phyloP scores from a whole-genome alignment of 2,329 filamentous ascomycete species.

The Sporothrix luriei region DNA sequence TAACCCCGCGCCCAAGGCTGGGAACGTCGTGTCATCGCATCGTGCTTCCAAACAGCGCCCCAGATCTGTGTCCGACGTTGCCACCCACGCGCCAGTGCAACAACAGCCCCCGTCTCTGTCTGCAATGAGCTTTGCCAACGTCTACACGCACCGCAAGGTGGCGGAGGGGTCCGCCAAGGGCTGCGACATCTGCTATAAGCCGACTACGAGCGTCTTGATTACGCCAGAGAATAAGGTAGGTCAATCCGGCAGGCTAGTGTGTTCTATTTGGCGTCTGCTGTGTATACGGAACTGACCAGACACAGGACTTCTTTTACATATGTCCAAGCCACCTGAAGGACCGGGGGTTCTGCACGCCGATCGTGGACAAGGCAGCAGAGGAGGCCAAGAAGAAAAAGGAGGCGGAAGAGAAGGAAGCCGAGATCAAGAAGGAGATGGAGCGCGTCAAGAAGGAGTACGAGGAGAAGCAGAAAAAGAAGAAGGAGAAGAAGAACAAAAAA shows the following conservation, averaged over 20 bases:
- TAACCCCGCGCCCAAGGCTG: slow-evolving; percentile 15
- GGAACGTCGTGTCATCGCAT: background rate
- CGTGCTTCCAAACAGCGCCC: background rate
- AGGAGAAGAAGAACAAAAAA: slow-evolving; percentile 66
- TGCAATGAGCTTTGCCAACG: slow-evolving; percentile 67
- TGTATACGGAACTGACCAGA: background rate
- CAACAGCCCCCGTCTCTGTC: background rate
- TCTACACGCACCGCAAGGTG: slow-evolving; percentile 83
- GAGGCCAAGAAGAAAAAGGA: slow-evolving; percentile 68
- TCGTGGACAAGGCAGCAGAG: slow-evolving; percentile 67
- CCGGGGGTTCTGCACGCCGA: slow-evolving; percentile 74
- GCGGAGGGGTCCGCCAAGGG: slow-evolving; percentile 80
- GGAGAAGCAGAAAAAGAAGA: slow-evolving; percentile 68
- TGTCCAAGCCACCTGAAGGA: slow-evolving; percentile 84
- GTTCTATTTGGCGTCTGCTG: too few relatives aligned
- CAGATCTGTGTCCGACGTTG: background rate
- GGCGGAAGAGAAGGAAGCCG: slow-evolving; percentile 65
- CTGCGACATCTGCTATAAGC: slow-evolving; percentile 91
- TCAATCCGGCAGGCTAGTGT: background rate
- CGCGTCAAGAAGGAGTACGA: slow-evolving; percentile 76
- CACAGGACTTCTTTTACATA: slow-evolving; percentile 84
- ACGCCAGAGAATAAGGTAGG: slow-evolving; percentile 83
- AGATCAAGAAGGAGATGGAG: slow-evolving; percentile 65
- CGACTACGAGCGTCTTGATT: slow-evolving; percentile 81
- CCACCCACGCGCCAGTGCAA: background rate